Percentiles rank a stretch among this genome's conserved stretches.
Conservation (phyloP, 1,284 basidiomycete genomes). For the Puccinia horiana region DNA sequence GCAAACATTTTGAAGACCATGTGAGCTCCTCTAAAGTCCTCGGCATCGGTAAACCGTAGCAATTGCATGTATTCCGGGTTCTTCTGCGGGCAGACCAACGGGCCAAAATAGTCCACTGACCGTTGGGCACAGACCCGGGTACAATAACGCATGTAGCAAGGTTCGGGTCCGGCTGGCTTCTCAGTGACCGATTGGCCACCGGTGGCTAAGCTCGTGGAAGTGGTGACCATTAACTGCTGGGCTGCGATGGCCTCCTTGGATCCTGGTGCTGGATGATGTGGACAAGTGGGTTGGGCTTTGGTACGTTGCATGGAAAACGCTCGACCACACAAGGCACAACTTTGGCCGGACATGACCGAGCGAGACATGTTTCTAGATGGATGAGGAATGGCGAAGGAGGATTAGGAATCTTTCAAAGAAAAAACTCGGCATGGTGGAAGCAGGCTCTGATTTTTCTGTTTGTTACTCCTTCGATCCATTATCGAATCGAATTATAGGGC, state of each 20-base stretch:
- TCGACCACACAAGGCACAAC: constrained; percentile 48
- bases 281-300: constrained; percentile 37
- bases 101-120: constrained; percentile 44
- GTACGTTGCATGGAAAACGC: constrained; percentile 42
- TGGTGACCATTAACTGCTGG: constrained; percentile 43
- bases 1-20: constrained; percentile 50
- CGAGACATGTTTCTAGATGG: constrained; percentile 33
- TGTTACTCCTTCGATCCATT: not conserved
- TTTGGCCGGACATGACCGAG: constrained; percentile 39
- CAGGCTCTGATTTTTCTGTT: not conserved
- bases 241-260: constrained; percentile 49
- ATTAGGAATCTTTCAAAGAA: not conserved
- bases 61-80: constrained; percentile 49
- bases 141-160: constrained; percentile 49
- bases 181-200: constrained; percentile 42
- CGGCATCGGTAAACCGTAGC: constrained; percentile 35
- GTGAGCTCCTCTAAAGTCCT: constrained; percentile 47
- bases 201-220: constrained; percentile 22
- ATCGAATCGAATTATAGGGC: not conserved
- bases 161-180: constrained; percentile 47
- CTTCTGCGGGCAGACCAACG: constrained; percentile 45
- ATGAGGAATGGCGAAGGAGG: not conserved
- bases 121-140: constrained; percentile 48
- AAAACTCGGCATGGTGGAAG: not conserved
- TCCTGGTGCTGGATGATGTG: constrained; percentile 49